These are phyloP conservation scores for Cordyceps cicadae DNA, from an alignment of 2,329 filamentous ascomycete genomes.

Conservation along the genomic window DNA sequence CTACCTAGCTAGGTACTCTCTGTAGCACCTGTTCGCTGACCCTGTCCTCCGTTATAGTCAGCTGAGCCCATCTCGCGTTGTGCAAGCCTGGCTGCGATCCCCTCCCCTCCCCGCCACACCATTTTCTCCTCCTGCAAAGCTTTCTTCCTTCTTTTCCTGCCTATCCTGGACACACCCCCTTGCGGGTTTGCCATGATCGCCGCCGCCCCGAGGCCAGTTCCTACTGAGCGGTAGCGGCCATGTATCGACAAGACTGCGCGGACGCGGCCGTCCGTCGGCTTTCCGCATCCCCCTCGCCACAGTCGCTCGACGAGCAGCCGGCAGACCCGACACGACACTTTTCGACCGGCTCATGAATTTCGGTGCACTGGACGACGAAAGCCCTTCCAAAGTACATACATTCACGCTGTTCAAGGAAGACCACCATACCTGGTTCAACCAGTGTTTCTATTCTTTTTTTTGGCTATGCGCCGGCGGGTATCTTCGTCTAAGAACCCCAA, in stretches of 20 bases:
- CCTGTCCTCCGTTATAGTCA: no score
- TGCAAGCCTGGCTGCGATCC: not conserved
- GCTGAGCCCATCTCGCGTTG: not conserved
- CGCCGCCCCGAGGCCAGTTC: not conserved
- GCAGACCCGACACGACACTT: not conserved
- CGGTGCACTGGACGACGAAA: not conserved
- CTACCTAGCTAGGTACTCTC: not conserved
- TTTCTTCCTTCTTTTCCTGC: not conserved
- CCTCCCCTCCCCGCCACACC: no score
- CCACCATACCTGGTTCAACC: not conserved
- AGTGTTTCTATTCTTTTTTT: constrained; percentile 10
- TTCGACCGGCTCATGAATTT: not conserved
- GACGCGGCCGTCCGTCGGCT: not conserved
- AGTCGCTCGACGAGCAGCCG: not conserved
- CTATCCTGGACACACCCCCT: not conserved
- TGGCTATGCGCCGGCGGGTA: constrained; percentile 8
- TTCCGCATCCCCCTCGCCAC: not conserved
- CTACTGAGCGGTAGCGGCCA: not conserved
- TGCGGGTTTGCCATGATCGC: not conserved
- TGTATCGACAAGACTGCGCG: not conserved
- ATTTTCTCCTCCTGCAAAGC: no score
- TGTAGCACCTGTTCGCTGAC: not conserved
- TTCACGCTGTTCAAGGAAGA: not conserved
- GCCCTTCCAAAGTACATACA: not conserved
- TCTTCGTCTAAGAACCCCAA: constrained; percentile 11